Evolutionary conservation across 129 eudicot species (phyloP).

Genomic region (Tanacetum coccineum): DNA sequence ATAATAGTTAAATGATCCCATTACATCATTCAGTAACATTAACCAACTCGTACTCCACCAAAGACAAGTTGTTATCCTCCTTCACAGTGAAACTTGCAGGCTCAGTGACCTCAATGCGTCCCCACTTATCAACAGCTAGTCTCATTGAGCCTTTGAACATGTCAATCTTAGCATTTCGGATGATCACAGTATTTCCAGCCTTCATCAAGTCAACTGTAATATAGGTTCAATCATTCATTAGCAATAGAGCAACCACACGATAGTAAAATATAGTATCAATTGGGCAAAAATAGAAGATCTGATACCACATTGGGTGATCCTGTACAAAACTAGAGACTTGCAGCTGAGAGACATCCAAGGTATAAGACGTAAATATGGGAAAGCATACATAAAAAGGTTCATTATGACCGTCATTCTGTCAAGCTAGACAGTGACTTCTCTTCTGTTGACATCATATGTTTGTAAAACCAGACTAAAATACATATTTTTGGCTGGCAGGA

Average conservation of each 20-base stretch:
- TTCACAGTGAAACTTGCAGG: conserved; percentile 68
- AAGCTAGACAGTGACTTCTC: background rate
- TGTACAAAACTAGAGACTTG: conserved; percentile 1
- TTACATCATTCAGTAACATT: conserved; percentile 53
- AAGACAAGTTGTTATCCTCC: conserved; percentile 79
- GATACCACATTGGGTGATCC: background rate
- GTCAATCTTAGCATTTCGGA: too few relatives aligned
- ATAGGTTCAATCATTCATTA: conserved; percentile 1
- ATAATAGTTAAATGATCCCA: too few relatives aligned
- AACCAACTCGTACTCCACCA: conserved; percentile 83
- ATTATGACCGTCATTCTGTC: too few relatives aligned
- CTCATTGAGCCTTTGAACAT: too few relatives aligned
- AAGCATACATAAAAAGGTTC: too few relatives aligned
- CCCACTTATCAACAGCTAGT: conserved; percentile 90
- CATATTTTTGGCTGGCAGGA: background rate
- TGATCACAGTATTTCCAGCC: conserved; percentile 61
- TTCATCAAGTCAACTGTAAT: conserved; percentile 72
- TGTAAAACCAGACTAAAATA: background rate
- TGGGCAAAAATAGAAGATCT: too few relatives aligned
- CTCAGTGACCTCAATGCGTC: conserved; percentile 69
- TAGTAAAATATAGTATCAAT: too few relatives aligned
- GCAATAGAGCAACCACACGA: background rate
- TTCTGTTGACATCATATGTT: conserved; percentile 5
- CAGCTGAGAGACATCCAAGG: conserved; percentile 5
- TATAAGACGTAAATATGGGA: too few relatives aligned